Conservation (phyloP, 306 rosid species). For the Sicyos edulis region DNA sequence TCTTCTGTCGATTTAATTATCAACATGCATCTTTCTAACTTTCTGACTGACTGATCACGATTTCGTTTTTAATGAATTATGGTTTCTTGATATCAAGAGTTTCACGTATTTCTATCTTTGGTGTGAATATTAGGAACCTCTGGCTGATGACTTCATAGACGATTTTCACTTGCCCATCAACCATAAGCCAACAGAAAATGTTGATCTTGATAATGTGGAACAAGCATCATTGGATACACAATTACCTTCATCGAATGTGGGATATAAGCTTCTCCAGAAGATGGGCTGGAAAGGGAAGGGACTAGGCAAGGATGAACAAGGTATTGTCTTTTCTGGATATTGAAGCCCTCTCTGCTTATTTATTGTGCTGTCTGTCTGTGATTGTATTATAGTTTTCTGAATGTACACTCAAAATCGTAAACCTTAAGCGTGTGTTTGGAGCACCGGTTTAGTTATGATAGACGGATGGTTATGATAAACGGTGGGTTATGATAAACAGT, state of each 20-base stretch:
- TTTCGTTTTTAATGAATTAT: background rate
- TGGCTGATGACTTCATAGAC: conserved; percentile 48
- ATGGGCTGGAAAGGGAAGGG: conserved; percentile 99
- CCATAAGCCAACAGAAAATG: conserved; percentile 92
- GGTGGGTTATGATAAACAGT: too few relatives aligned
- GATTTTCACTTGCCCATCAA: conserved; percentile 82
- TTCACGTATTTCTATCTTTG: background rate
- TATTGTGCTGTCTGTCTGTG: background rate
- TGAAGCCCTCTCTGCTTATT: background rate
- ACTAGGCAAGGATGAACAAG: conserved; percentile 97
- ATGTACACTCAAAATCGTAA: background rate
- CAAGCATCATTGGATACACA: conserved; percentile 89
- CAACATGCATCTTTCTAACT: background rate
- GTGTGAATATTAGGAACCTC: conserved; percentile 43
- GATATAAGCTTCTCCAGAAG: conserved; percentile 94
- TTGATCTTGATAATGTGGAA: conserved; percentile 86
- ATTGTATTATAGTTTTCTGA: background rate
- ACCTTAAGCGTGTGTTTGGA: conserved; percentile 16
- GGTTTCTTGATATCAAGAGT: conserved; percentile 3
- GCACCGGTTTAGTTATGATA: too few relatives aligned
- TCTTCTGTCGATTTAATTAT: background rate
- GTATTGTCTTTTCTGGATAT: conserved; percentile 31
- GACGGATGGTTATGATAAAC: too few relatives aligned
- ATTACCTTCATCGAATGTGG: conserved; percentile 72
- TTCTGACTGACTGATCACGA: background rate